A percentile compares a stretch with the other conserved stretches of the same genome.
Evolutionary conservation across 495 filamentous ascomycete genomes (phyloP).

Genomic region (Penicillium lagena): DNA sequence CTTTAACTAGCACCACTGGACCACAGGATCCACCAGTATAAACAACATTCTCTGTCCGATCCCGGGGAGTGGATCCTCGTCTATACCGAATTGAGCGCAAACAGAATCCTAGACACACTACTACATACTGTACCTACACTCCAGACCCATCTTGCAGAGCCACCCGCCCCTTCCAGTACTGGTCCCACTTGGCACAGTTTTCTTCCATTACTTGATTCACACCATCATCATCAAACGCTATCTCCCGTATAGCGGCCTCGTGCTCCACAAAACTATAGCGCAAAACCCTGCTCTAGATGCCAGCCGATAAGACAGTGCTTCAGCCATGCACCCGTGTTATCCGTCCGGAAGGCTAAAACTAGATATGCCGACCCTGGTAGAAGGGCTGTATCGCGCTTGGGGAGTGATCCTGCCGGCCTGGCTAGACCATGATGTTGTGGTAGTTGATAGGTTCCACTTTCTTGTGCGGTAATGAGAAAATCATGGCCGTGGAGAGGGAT

Average conservation of each 20-base stretch:
- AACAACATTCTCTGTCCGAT: no score
- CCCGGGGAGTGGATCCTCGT: no score
- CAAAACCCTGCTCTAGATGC: constrained; percentile 32
- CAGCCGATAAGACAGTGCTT: constrained; percentile 44
- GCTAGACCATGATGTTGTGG: not conserved
- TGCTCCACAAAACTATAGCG: constrained; percentile 37
- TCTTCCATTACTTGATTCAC: not conserved
- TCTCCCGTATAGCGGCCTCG: constrained; percentile 24
- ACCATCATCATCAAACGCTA: constrained; percentile 11
- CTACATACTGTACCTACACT: not conserved
- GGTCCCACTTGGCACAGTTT: constrained; percentile 1
- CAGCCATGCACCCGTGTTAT: constrained; percentile 42
- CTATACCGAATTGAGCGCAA: no score
- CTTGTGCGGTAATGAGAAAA: constrained; percentile 19
- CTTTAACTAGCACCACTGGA: no score
- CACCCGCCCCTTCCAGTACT: not conserved
- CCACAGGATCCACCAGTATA: no score
- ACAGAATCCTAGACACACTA: no score
- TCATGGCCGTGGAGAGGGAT: constrained; percentile 23
- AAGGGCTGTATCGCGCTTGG: constrained; percentile 53
- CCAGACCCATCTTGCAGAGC: not conserved
- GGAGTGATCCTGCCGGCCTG: constrained; percentile 22
- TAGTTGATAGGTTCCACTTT: constrained; percentile 1
- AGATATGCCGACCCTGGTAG: constrained; percentile 31
- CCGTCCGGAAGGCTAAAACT: constrained; percentile 46